These are phyloP conservation scores for Linderniella brevidens DNA, from an alignment of 257 asterid species.

Conservation along the genomic window DNA sequence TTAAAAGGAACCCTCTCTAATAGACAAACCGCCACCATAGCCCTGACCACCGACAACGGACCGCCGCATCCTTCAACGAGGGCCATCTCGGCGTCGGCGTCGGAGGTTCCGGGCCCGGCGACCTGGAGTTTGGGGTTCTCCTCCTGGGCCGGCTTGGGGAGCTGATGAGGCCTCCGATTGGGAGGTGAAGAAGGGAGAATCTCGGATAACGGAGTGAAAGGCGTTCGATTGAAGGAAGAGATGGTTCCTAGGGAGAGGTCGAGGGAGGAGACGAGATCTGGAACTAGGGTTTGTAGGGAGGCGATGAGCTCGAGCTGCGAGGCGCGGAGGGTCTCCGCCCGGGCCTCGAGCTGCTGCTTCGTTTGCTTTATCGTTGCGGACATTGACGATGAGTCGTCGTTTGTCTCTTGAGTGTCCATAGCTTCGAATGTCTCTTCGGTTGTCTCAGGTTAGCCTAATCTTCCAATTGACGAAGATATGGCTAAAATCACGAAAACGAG, in stretches of 20 bases:
- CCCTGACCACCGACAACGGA: slow-evolving; percentile 53
- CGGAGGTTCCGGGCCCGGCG: slow-evolving; percentile 13
- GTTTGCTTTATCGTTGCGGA: slow-evolving; percentile 31
- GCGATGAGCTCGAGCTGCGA: slow-evolving; percentile 72
- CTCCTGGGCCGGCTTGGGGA: slow-evolving; percentile 18
- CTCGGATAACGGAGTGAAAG: slow-evolving; percentile 51
- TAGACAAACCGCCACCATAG: slow-evolving; percentile 86
- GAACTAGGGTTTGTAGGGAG: slow-evolving; percentile 66
- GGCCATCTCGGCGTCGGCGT: slow-evolving; percentile 26
- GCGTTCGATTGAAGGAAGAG: slow-evolving; percentile 36
- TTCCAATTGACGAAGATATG: too few species aligned
- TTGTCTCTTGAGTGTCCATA: too few species aligned
- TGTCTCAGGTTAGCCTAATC: too few species aligned
- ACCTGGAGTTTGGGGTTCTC: slow-evolving; percentile 23
- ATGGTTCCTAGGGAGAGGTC: slow-evolving; percentile 68
- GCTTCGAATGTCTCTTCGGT: too few species aligned
- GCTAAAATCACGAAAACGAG: too few species aligned
- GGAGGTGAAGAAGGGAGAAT: slow-evolving; percentile 37
- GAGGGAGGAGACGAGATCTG: slow-evolving; percentile 77
- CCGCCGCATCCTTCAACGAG: slow-evolving; percentile 56
- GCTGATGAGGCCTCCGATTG: too few species aligned
- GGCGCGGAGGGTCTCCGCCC: slow-evolving; percentile 46
- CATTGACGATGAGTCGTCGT: too few species aligned
- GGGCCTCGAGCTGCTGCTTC: slow-evolving; percentile 54
- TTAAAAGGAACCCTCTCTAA: slow-evolving; percentile 66